Conservation (phyloP, 2,329 filamentous ascomycete species). For the Colletotrichum sp. region DNA sequence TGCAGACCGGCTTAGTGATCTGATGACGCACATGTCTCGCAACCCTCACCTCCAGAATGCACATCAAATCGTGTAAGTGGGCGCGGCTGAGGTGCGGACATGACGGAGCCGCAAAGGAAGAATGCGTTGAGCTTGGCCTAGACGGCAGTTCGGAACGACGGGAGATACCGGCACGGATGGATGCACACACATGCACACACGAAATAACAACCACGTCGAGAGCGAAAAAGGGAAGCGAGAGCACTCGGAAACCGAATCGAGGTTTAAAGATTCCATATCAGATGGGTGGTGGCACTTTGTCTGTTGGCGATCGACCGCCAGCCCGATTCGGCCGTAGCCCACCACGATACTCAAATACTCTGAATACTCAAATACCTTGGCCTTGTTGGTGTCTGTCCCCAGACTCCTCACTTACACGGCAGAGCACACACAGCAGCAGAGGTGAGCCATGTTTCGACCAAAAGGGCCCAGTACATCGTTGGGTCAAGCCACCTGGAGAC, state of each 20-base stretch:
- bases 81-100: not conserved
- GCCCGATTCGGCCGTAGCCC: not conserved
- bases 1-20: not conserved
- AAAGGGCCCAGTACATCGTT: not conserved
- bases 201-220: not conserved
- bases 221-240: not conserved
- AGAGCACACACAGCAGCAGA: not conserved
- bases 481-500: not conserved
- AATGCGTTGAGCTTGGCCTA: not conserved
- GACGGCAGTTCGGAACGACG: not conserved
- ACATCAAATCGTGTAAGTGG: not conserved
- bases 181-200: not conserved
- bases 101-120: not conserved
- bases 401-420: not conserved
- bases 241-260: not conserved
- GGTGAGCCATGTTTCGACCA: not conserved
- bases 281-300: not conserved
- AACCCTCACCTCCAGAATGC: not conserved
- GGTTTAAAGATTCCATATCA: not conserved
- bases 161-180: not conserved
- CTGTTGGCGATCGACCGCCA: not conserved
- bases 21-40: not conserved
- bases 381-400: not conserved
- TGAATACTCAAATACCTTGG: not conserved
- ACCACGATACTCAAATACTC: not conserved